A percentile compares a stretch with the other conserved stretches of the same genome.
Evolutionary conservation across 495 filamentous ascomycete species (phyloP).

Genomic region (Aspergillus taichungensis): DNA sequence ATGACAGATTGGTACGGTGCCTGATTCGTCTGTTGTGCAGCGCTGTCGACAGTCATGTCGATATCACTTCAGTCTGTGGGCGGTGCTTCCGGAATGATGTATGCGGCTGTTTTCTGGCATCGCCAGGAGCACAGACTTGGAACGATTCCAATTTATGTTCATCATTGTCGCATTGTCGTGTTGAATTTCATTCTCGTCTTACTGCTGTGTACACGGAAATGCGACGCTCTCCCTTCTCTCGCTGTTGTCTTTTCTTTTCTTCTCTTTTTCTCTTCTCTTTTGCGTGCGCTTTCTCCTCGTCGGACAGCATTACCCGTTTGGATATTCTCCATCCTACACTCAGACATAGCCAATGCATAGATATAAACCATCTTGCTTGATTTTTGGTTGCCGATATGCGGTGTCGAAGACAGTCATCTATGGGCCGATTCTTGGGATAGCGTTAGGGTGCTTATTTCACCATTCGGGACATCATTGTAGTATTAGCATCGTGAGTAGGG

Average conservation of each 20-base stretch:
- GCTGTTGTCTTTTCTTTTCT: not conserved
- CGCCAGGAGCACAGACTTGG: constrained; percentile 32
- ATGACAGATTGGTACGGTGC: too few relatives aligned
- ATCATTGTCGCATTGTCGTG: constrained; percentile 17
- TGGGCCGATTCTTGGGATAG: too few relatives aligned
- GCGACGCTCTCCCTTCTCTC: constrained; percentile 3
- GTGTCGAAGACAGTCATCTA: too few relatives aligned
- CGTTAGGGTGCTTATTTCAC: too few relatives aligned
- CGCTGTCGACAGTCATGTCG: constrained; percentile 1
- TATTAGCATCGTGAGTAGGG: too few relatives aligned
- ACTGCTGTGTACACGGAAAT: constrained; percentile 9
- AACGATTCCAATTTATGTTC: constrained; percentile 30
- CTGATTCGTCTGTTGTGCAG: not conserved
- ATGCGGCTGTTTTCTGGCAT: constrained; percentile 28
- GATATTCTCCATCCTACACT: not conserved
- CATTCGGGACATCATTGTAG: too few relatives aligned
- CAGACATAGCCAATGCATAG: too few relatives aligned
- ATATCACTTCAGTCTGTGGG: constrained; percentile 1
- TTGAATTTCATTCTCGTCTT: constrained; percentile 5
- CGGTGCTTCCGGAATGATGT: constrained; percentile 10
- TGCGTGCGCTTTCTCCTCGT: too few relatives aligned
- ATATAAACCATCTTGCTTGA: too few relatives aligned
- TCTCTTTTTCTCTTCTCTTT: constrained; percentile 1
- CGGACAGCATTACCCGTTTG: not conserved
- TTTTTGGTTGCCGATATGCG: too few relatives aligned